Conservation (phyloP, 2,329 filamentous ascomycete species). For the Aspergillus texensis region DNA sequence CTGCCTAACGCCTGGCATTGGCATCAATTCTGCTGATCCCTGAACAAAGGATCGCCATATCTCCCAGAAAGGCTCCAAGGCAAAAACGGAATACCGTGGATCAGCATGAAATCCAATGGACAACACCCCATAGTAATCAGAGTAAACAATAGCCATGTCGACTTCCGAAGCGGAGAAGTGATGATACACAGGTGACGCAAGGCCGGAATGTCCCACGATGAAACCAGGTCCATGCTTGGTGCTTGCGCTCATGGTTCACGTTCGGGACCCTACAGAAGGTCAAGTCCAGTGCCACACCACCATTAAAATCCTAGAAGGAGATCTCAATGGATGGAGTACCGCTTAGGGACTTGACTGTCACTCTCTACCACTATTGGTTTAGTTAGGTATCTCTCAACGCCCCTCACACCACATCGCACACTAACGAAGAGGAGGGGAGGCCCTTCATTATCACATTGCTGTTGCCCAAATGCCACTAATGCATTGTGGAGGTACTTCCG, state of each 20-base stretch:
- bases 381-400: not conserved
- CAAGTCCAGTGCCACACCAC: not conserved
- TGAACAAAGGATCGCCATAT: not conserved
- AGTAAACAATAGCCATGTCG: not conserved
- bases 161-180: not conserved
- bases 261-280: not conserved
- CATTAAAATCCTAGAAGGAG: not conserved
- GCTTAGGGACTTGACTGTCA: not conserved
- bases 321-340: not conserved
- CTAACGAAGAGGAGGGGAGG: not conserved
- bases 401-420: not conserved
- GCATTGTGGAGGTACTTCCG: not conserved
- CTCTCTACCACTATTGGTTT: not conserved
- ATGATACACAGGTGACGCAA: conserved; percentile 3
- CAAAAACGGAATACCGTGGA: not conserved
- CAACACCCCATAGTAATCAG: not conserved
- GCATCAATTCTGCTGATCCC: not conserved
- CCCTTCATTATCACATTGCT: not conserved
- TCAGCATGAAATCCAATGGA: not conserved
- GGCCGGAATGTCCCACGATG: not conserved
- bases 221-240: not conserved
- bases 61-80: not conserved
- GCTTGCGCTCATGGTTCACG: not conserved
- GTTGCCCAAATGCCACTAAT: not conserved
- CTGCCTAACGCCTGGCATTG: not conserved